Evolutionary conservation across 2,329 filamentous ascomycete genomes (phyloP), one percentile per base, ranked within the genome.

Genomic region (Diaporthe velutina): DNA sequence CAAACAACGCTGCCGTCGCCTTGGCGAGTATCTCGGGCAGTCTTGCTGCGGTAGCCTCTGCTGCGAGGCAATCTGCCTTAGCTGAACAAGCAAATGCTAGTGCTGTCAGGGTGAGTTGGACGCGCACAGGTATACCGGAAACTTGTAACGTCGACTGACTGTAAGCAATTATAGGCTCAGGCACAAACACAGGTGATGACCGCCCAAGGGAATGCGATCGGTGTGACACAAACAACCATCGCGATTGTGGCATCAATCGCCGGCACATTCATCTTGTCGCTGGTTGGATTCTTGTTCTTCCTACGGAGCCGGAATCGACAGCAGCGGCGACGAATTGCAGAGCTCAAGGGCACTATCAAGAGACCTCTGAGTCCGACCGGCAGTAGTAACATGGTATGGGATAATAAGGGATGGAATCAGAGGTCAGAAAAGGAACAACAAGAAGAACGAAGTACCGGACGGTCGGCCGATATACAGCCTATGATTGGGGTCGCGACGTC

Each of bases 231-330:
- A 28, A 45, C 64, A 28, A 42, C 60, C 15, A 58, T 67, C 30
- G 71, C 71, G 13, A 54, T 73, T 13, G 38, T 68, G n/a, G 71
- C 64, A 19, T 67, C 71, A 33, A 67, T 73, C 30, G 64, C 64
- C 7, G 60, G 71, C 22, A 73, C 71, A 22, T 68, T 73, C 19
- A 42, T 67, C 17, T 33, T 73, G 17, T 45, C 40, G 19, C 48
- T 73, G 9, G 8, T 73, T 48, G 71, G 58, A 10, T 73, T 73
- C 42, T 52, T 73, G 12, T 67, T 54, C 10, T 73, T 67, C 38
- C 13, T 45, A 45, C 25, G 60, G 28, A 67, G 54, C 28, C 71
- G 60, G 30, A 35, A 73, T 22, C 42, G 71, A 38, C 71, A 66
- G 40, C 58, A 67, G n/a, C n/a, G 25, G 25, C 52, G 50, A 9